Evolutionary conservation across 768 basidiomycete genomes (phyloP), one percentile per base, ranked within the genome.

Genomic region (Lanmaoa rubissima): DNA sequence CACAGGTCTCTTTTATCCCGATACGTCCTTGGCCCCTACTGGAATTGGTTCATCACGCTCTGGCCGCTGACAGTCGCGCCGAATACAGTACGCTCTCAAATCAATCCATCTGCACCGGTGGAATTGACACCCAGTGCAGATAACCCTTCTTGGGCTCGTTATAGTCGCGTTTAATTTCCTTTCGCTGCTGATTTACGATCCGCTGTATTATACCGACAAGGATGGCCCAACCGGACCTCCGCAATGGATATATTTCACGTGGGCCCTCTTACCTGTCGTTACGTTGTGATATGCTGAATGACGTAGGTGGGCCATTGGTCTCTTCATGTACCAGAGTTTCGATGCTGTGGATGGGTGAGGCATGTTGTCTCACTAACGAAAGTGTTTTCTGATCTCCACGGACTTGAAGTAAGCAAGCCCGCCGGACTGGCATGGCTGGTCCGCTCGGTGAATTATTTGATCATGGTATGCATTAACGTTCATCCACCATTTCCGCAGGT

Each of bases 371-470:
- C 26, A 3, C 14, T 2, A 34, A 43, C 44, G 21, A 41, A 28
- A 2, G 19, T 36, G 60, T 57, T 49, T 35, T 52, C 39, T 60
- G 43, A 65, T 13, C 1, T 49, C 10, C 28, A 19, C 2, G 3
- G 6, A 31, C 24, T 43, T 46, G 3, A 61, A 93, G 96, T 16
- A 98, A 98, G 71, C 97, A 99, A 73, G 97, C 97, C 21, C 78
- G 97, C 59, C 76, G 96, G 49, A 96, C 94, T 1, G 94, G 94
- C 1, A 98, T 97, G 92, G 90, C 94, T n/a, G 92, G 97, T 5
- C 96, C 96, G 26, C 75, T 98, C 34, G 97, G 97, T 17, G 92
- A 99, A 72, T 88, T 98, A 86, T 99, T 99, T 71, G 97, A 99
- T 69, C 97, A 98, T 73, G 96, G 94, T 88, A 63, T 48, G 78